Percentiles rank a stretch among this genome's conserved stretches.
phyloP scores from a whole-genome alignment of 2,329 filamentous ascomycete genomes.

The Dothideomycetes sp. region DNA sequence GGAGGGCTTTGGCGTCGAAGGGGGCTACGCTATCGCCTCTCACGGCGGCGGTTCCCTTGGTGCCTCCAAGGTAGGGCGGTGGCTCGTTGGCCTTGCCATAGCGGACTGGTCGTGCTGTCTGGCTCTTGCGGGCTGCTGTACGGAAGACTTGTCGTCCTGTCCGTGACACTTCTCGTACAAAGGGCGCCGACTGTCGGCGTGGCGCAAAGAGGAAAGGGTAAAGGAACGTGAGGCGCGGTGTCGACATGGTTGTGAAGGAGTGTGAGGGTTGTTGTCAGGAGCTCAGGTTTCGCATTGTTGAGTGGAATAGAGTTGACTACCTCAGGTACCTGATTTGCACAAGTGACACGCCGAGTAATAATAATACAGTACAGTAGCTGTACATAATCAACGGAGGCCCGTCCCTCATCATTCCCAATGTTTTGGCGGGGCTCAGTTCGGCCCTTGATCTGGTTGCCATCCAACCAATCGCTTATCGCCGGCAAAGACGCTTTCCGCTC shows the following conservation, averaged over 20 bases:
- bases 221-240: conserved; percentile 37
- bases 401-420: background rate
- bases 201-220: conserved; percentile 38
- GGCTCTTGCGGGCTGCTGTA: conserved; percentile 24
- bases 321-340: too few relatives aligned
- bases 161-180: conserved; percentile 19
- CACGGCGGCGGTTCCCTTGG: conserved; percentile 15
- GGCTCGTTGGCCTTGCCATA: conserved; percentile 42
- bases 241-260: conserved; percentile 27
- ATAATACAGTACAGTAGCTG: background rate
- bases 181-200: conserved; percentile 19
- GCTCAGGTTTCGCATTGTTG: too few relatives aligned
- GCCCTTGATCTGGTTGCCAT: too few relatives aligned
- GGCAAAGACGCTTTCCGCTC: too few relatives aligned
- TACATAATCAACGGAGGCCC: too few relatives aligned
- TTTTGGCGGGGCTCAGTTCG: background rate
- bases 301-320: too few relatives aligned
- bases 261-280: too few relatives aligned
- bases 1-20: conserved; percentile 15
- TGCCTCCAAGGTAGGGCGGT: conserved; percentile 28
- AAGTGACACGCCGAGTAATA: background rate
- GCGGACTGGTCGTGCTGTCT: conserved; percentile 26
- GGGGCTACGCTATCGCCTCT: background rate
- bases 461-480: too few relatives aligned
- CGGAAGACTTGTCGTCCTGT: conserved; percentile 24